phyloP scores from a whole-genome alignment of 805 yeast species.

The Ogataea trehaloabstinens region DNA sequence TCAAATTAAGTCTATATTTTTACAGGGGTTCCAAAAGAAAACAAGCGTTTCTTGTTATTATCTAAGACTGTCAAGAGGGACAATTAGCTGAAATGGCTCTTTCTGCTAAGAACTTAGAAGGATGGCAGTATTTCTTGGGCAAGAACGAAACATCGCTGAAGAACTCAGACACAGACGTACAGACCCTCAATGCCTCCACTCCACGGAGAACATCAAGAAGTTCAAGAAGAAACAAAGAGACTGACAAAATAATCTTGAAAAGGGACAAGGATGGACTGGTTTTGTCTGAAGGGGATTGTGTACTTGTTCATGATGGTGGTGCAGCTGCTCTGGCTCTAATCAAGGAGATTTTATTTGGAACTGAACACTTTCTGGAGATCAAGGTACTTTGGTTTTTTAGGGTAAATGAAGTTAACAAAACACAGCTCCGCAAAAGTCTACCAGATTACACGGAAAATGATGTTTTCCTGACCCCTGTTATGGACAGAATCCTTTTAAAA shows the following conservation, averaged over 20 bases:
- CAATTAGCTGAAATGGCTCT: constrained; percentile 23
- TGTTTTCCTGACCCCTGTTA: constrained; percentile 52
- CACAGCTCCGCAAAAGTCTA: constrained; percentile 26
- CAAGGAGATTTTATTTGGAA: constrained; percentile 51
- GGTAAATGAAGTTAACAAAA: constrained; percentile 37
- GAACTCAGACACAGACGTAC: too few species aligned
- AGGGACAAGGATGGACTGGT: constrained; percentile 47
- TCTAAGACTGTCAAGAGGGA: not conserved
- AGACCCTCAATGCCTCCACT: not conserved
- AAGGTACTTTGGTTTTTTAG: constrained; percentile 48
- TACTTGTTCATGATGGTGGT: constrained; percentile 34
- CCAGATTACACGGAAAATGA: constrained; percentile 39
- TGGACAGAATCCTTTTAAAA: constrained; percentile 40
- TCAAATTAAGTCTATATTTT: too few species aligned
- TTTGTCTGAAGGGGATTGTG: constrained; percentile 51
- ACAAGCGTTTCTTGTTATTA: too few species aligned
- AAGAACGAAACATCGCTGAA: constrained; percentile 6
- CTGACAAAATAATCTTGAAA: constrained; percentile 29
- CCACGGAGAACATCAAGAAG: constrained; percentile 15
- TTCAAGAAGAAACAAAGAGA: constrained; percentile 14
- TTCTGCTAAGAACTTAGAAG: constrained; percentile 27
- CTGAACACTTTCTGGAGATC: constrained; percentile 46
- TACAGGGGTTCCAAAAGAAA: too few species aligned
- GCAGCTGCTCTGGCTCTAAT: constrained; percentile 45
- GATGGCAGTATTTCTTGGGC: constrained; percentile 35